Conservation (phyloP, 805 yeast genomes). For the Saccharomyces mikatae region DNA sequence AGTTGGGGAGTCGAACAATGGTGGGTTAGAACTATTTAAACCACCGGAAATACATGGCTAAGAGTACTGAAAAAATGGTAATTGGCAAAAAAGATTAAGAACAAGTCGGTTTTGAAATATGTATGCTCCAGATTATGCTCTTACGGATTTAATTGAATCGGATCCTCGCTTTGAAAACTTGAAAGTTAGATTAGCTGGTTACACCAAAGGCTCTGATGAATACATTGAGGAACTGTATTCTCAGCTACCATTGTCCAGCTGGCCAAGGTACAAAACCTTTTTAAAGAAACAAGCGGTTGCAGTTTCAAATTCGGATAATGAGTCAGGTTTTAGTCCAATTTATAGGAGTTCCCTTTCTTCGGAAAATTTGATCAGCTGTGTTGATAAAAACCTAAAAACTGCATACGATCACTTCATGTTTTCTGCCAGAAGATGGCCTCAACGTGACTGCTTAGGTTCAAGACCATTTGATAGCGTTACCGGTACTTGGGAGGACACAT, state of each 20-base stretch:
- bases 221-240: slow-evolving; percentile 18
- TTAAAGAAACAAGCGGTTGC: slow-evolving; percentile 29
- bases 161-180: slow-evolving; percentile 15
- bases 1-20: not conserved
- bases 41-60: not conserved
- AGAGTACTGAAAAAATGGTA: not conserved
- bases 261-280: slow-evolving; percentile 18
- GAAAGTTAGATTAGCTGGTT: slow-evolving; percentile 13
- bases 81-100: not conserved
- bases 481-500: slow-evolving; percentile 35
- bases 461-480: slow-evolving; percentile 31
- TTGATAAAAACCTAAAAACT: slow-evolving; percentile 41
- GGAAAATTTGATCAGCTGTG: slow-evolving; percentile 29
- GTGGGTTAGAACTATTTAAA: not conserved
- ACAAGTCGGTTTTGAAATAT: not conserved
- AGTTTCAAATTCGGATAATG: slow-evolving; percentile 30
- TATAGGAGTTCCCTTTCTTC: slow-evolving; percentile 39
- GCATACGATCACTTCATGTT: slow-evolving; percentile 39
- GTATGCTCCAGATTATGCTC: slow-evolving; percentile 8
- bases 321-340: slow-evolving; percentile 43
- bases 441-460: slow-evolving; percentile 40
- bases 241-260: slow-evolving; percentile 19
- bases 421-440: slow-evolving; percentile 32
- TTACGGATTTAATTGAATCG: slow-evolving; percentile 20
- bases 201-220: slow-evolving; percentile 21